phyloP scores from a whole-genome alignment of 306 rosid genomes.

The Senna siamea region DNA sequence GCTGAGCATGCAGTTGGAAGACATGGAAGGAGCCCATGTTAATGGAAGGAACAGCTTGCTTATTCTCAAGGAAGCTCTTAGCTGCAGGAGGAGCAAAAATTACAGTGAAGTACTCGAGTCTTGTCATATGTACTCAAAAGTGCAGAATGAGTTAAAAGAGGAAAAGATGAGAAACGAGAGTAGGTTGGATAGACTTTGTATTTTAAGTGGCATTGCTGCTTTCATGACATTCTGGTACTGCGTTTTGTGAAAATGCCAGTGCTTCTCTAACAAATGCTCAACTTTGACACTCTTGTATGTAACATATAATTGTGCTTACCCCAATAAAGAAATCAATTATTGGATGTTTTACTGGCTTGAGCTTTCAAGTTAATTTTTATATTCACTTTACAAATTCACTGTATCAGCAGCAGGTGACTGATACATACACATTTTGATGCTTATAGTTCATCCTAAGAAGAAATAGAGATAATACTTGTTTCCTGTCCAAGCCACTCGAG shows the following conservation, averaged over 20 bases:
- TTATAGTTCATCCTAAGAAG: too few relatives aligned
- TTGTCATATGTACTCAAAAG: slow-evolving; percentile 71
- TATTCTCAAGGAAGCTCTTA: slow-evolving; percentile 77
- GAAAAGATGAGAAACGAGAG: slow-evolving; percentile 85
- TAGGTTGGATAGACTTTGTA: slow-evolving; percentile 57
- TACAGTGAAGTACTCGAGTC: slow-evolving; percentile 75
- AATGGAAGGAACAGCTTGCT: slow-evolving; percentile 83
- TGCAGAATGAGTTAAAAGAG: slow-evolving; percentile 76
- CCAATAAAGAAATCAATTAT: slow-evolving; percentile 14
- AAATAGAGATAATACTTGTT: too few relatives aligned
- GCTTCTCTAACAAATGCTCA: slow-evolving; percentile 41
- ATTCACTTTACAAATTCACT: not conserved
- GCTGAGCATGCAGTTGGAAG: slow-evolving; percentile 89
- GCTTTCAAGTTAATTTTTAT: not conserved
- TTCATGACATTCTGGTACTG: slow-evolving; percentile 50
- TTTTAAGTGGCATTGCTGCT: slow-evolving; percentile 49
- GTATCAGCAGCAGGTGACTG: not conserved
- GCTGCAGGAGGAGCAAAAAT: slow-evolving; percentile 75
- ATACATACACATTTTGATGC: too few relatives aligned
- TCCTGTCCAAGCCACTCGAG: too few relatives aligned
- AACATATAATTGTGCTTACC: slow-evolving; percentile 42
- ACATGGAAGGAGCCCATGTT: slow-evolving; percentile 83
- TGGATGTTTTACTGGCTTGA: not conserved
- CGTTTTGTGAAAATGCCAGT: slow-evolving; percentile 50
- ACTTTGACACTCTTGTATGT: slow-evolving; percentile 33